These are phyloP conservation scores for Colletotrichum sp. DNA, from an alignment of 2,329 filamentous ascomycete species.

Conservation along the genomic window DNA sequence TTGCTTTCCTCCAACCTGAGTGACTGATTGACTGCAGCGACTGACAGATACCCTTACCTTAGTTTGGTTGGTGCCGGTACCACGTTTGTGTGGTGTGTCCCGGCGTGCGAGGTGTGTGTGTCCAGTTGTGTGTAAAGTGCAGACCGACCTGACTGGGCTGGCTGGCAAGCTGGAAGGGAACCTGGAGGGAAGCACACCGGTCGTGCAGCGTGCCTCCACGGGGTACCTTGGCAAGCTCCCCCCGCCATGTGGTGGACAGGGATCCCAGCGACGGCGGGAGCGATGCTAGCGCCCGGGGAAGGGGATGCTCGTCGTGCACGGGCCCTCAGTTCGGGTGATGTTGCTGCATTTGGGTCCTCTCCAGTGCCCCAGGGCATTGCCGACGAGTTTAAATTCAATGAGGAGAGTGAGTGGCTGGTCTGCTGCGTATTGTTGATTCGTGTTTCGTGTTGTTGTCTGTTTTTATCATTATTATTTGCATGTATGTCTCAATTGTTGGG, in stretches of 20 bases:
- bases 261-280: not conserved
- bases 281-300: not conserved
- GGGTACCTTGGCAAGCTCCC: not conserved
- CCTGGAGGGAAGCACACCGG: not conserved
- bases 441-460: not conserved
- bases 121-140: not conserved
- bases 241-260: conserved; percentile 9
- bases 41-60: not conserved
- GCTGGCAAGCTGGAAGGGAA: not conserved
- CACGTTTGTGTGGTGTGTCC: not conserved
- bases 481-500: not conserved
- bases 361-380: not conserved
- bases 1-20: not conserved
- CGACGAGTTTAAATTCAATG: not conserved
- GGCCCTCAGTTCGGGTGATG: conserved; percentile 2
- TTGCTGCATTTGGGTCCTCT: not conserved
- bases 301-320: not conserved
- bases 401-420: not conserved
- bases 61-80: not conserved
- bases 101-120: not conserved
- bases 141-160: not conserved
- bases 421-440: not conserved
- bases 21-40: not conserved
- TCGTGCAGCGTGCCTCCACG: not conserved
- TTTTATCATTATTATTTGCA: not conserved